phyloP scores from a whole-genome alignment of 2,329 filamentous ascomycete genomes.

The Fusarium mundagurra region DNA sequence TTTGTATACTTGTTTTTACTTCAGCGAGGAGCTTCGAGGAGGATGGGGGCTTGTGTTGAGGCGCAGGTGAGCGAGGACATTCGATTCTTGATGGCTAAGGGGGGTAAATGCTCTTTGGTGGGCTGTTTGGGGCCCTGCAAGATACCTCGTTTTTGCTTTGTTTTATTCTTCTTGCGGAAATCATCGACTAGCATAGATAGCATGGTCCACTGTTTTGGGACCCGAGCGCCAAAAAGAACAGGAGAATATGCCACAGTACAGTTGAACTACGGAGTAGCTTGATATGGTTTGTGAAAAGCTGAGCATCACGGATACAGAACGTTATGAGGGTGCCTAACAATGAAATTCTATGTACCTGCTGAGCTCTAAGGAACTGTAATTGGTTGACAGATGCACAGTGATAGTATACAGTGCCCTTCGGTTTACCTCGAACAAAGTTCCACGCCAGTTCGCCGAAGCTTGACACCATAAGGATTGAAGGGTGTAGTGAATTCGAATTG shows the following conservation, averaged over 20 bases:
- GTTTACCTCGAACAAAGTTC: not conserved
- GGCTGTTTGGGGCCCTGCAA: conserved; percentile 28
- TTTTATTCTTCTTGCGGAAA: conserved; percentile 6
- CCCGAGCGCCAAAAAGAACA: conserved; percentile 13
- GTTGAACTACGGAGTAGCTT: not conserved
- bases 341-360: not conserved
- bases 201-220: conserved; percentile 3
- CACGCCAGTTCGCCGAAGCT: conserved; percentile 17
- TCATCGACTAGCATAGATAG: conserved; percentile 25
- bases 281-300: not conserved
- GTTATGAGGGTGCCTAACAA: not conserved
- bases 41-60: conserved; percentile 14
- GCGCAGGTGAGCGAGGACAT: conserved; percentile 9
- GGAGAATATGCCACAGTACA: not conserved
- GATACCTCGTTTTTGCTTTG: conserved; percentile 31
- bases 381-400: not conserved
- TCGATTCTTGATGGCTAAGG: conserved; percentile 21
- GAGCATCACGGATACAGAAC: not conserved
- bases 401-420: not conserved
- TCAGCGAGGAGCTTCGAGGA: conserved; percentile 35
- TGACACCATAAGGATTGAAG: conserved; percentile 1
- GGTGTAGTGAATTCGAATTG: conserved; percentile 15
- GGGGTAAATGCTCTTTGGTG: conserved; percentile 15
- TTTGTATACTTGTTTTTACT: conserved; percentile 26
- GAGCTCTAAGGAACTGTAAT: not conserved